Base-by-base conservation (phyloP, 129 eudicot genomes). In the Tagetes erecta region DNA sequence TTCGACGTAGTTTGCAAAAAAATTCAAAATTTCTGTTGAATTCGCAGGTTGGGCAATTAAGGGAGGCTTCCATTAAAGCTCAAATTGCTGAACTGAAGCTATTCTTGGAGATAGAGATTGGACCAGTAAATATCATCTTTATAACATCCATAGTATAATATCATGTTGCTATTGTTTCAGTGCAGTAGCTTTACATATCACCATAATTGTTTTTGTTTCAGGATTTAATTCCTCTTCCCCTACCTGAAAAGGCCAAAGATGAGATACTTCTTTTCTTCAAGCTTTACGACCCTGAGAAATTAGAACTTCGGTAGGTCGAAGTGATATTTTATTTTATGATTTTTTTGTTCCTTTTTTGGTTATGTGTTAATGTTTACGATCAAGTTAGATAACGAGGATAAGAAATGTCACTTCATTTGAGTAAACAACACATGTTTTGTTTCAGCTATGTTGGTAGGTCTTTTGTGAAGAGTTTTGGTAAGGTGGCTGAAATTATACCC, bases 51-150 rank as follows among this genome's bases (percentile, higher is more conserved):
- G 99, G 97, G 7, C 89, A 89, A 57, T 77, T 94, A 78, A 90
- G 96, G 82, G 97, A 94, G 74, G 83, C 76, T 67, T 91, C 90
- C 10, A 88, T 87, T 73, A 94, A 94, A 83, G 80, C 81, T 46
- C 86, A 83, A 70, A 94, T 85, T 80, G 97, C 99, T 51, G 99
- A 94, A 81, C 84, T 94, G 67, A 94, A 91, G 72, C 80, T 94
- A 86, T 88, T 94, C 80, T 71, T 94, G 84, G 99, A 94, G 87
- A 85, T 91, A 41, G 90, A 90, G 81, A 64, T 53, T 72, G 99
- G 99, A 35, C 86, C 36, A 82, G 99, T 94, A 86, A 86, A 71
- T 71, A 64, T 68, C 64, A 27, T 53, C 37, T 30, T 31, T 36
- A 62, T 10, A 62, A 36, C 67, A 36, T 33, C 3, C 11, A 62